These are phyloP conservation scores for Emergomyces orientalis DNA, from an alignment of 2,329 filamentous ascomycete genomes.

Conservation along the genomic window DNA sequence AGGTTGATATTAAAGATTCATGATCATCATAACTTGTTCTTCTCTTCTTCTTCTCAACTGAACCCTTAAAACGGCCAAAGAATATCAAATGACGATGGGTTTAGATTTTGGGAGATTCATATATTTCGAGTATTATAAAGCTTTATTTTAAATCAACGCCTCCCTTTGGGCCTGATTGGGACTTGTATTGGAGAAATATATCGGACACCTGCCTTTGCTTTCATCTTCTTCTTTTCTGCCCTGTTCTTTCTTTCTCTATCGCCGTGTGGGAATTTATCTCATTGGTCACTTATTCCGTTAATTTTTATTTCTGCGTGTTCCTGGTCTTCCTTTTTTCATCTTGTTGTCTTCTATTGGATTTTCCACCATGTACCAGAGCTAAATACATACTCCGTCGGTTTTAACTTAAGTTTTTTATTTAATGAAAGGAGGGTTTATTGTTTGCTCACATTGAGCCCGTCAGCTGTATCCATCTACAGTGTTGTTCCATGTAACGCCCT, in stretches of 20 bases:
- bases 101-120: not conserved
- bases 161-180: not conserved
- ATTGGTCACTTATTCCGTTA: not conserved
- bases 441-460: no score
- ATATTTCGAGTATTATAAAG: no score
- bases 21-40: constrained; percentile 15
- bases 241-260: not conserved
- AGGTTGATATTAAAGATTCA: constrained; percentile 38
- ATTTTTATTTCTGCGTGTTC: not conserved
- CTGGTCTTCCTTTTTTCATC: not conserved
- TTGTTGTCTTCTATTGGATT: not conserved
- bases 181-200: not conserved
- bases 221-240: not conserved
- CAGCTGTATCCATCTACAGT: no score
- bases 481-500: no score
- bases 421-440: no score
- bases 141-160: no score
- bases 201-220: not conserved
- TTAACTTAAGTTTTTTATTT: no score
- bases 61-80: not conserved
- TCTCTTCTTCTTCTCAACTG: not conserved
- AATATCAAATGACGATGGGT: not conserved
- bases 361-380: no score
- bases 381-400: no score
- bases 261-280: not conserved